Evolutionary conservation across 148 eudicot species (phyloP), one percentile per base, ranked within the genome.

Genomic region (Salicornia ramosissima): DNA sequence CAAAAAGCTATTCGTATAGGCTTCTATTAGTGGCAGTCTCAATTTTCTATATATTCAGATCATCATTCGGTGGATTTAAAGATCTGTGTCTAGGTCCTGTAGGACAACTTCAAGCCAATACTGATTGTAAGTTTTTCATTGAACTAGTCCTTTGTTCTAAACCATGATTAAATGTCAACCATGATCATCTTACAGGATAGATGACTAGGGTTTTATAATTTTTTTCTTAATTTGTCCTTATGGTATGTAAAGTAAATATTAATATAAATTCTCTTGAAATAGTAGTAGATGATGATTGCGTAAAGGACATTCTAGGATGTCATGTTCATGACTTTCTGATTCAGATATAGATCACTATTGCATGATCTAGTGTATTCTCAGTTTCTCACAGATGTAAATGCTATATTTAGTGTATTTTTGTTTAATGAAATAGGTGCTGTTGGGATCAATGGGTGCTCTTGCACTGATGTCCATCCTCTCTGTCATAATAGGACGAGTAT

Each of bases 401-500:
- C 65, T 21, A 45, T 14, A 54, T 81, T n/a, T 3, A 49, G 3
- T 18, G 22, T 22, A 6, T 19, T 49, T 18, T 5, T 15, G 18
- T 1, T 69, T 24, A 65, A 21, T 73, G 80, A 42, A 47, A 9
- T 84, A 93, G 98, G 98, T 93, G 72, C 87, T 90, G 81, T 62
- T 93, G 71, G 98, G 98, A 68, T 90, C 98, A 47, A 88, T 90
- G 95, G 96, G 90, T 67, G 98, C 98, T 79, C 88, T 93, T 34
- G 83, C 92, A 55, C 83, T 93, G 42, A 93, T 93, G 96, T 75
- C 95, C 26, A 69, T 87, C 74, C 78, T 93, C 45, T 93, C 98
- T 10, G 98, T 90, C 45, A 22, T 90, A 43, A 90, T 93, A 53
- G 98, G 98, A 71, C 79, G 88, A 51, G 77, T 88, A 79, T 93